phyloP scores from a whole-genome alignment of 306 rosid genomes.

The Citrullus amarus region DNA sequence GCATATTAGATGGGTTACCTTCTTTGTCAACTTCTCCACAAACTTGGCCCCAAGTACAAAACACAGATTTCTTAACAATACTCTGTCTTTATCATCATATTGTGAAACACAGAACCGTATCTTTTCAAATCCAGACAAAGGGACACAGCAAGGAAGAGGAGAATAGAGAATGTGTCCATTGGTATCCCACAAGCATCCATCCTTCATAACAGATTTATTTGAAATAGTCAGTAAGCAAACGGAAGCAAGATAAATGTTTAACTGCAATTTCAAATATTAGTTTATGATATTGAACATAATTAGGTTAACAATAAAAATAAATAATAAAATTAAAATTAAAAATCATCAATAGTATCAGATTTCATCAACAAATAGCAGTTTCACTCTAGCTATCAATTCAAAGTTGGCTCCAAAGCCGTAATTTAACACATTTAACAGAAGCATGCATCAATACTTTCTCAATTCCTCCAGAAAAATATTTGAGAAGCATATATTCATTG shows the following conservation, averaged over 20 bases:
- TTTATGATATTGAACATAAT: constrained; percentile 4
- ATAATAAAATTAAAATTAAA: not conserved
- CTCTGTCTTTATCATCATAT: constrained; percentile 72
- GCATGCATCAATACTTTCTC: not conserved
- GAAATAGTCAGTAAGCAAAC: constrained; percentile 2
- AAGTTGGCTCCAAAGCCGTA: not conserved
- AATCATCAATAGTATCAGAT: not conserved
- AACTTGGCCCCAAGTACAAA: constrained; percentile 81
- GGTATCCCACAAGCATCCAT: constrained; percentile 67
- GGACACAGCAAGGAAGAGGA: constrained; percentile 78
- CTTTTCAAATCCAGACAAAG: constrained; percentile 75
- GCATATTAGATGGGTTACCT: constrained; percentile 88
- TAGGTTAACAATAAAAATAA: not conserved
- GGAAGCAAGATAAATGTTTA: not conserved
- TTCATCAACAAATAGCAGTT: not conserved
- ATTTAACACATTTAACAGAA: not conserved
- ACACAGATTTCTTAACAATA: constrained; percentile 70
- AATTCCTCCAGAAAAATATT: not conserved
- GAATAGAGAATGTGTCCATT: constrained; percentile 70
- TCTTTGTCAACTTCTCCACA: constrained; percentile 51
- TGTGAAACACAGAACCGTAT: constrained; percentile 87
- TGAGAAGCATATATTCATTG: not conserved
- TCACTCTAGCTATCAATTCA: not conserved
- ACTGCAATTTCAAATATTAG: not conserved
- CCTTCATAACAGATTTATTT: constrained; percentile 39